Percentiles rank a stretch among this genome's conserved stretches.
These are phyloP conservation scores for Xylariaceae sp. DNA, from an alignment of 2,329 filamentous ascomycete species.

Conservation along the genomic window DNA sequence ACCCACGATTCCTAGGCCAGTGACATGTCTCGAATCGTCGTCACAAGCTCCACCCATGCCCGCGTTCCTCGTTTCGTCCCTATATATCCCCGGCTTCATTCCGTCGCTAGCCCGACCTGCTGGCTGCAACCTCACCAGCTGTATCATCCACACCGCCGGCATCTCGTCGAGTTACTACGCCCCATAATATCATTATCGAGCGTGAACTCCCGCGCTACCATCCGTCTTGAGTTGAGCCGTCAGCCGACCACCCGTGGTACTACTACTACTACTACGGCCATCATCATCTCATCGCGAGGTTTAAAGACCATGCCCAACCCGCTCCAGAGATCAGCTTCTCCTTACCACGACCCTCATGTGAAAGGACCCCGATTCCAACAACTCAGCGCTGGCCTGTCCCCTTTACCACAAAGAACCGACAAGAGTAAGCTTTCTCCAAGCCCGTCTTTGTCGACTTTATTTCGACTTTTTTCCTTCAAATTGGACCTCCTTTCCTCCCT, in stretches of 20 bases:
- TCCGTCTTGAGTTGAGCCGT: constrained; percentile 28
- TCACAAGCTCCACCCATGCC: constrained; percentile 29
- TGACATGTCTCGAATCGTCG: constrained; percentile 30
- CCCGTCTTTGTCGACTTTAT: not conserved
- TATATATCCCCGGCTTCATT: constrained; percentile 37
- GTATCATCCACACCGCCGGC: constrained; percentile 27
- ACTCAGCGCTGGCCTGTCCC: constrained; percentile 33
- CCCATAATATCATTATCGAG: constrained; percentile 31
- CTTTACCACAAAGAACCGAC: constrained; percentile 27
- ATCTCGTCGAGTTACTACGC: constrained; percentile 22
- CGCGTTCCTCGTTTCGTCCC: constrained; percentile 20
- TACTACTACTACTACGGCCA: constrained; percentile 7
- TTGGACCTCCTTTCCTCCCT: constrained; percentile 1
- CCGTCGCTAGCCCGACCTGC: constrained; percentile 26
- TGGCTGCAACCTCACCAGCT: constrained; percentile 23
- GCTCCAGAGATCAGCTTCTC: constrained; percentile 40
- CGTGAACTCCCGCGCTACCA: constrained; percentile 29
- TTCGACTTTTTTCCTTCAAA: not conserved
- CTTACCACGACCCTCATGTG: constrained; percentile 40
- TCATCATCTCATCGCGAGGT: constrained; percentile 14
- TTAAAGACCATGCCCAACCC: constrained; percentile 37
- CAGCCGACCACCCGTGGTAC: constrained; percentile 19
- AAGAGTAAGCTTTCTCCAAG: constrained; percentile 23
- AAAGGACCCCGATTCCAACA: constrained; percentile 42
- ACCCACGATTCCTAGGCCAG: constrained; percentile 28